Evolutionary conservation across 164 flowering plant species (phyloP), one percentile per base, ranked within the genome.

Genomic region (Berberis vulgaris): DNA sequence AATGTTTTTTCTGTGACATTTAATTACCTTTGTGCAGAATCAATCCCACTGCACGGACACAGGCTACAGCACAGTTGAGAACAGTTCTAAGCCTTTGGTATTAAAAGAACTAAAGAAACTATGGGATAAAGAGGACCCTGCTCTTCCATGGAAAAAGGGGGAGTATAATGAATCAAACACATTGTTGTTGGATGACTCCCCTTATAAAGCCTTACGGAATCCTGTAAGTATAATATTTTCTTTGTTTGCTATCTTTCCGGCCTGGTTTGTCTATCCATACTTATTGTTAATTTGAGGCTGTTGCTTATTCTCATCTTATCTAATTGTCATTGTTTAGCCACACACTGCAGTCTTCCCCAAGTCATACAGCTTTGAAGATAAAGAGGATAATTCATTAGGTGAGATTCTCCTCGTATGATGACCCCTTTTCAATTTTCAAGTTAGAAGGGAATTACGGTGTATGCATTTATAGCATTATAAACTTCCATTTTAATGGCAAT

Each of bases 341-440:
- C 69, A 84, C 70, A 84, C 91, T 55, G 89, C 87, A 60, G 70
- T 94, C 66, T 94, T 90, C 68, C 98, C 98, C n/a, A 54, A 60
- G 38, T 60, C 97, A 1, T 94, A 68, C 80, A 67, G 40, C 10
- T 82, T 68, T 62, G 71, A 54, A 71, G 72, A 83, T 77, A 13
- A 7, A 45, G 45, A 62, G 2, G 96, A 94, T 59, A 76, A 71
- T 56, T 80, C 93, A 43, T 78, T 91, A 77, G 99, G 99, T 91
- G 73, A 77, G 83, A 60, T 54, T 60, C 7, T 40, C 41, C 60
- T 4, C 26, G 11, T 8, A 49, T 10, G 50, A 45, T 67, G 26
- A 26, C 26, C 26, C 26, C 26, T 44, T 46, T 39, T 60, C 42
- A 10, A n/a, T 41, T 54, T 5, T 11, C 38, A 10, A 13, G 1